Evolutionary conservation across 1,284 basidiomycete genomes (phyloP), one percentile per base, ranked within the genome.

Genomic region (Ustilago cynodontis): DNA sequence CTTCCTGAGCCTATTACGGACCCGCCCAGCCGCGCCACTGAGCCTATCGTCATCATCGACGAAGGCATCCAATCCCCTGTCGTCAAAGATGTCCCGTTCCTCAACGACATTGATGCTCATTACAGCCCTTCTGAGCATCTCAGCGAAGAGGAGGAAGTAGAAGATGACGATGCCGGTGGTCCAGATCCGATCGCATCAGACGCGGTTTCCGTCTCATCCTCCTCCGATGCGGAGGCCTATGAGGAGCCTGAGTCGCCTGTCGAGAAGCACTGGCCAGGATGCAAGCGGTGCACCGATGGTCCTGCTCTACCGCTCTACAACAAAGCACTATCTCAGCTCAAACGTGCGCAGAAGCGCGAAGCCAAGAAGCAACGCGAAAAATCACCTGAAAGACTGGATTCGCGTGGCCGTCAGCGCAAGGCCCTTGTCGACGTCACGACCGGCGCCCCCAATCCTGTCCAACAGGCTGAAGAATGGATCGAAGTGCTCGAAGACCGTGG

Each of bases 401-500:
- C 62, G 9, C 61, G 67, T 28, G 70, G 63, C 3, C 68, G 68
- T 33, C 45, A 58, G 41, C 59, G 65, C 57, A 62, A 65, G 37
- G 18, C 55, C 4, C 33, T 68, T 31, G 49, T 76, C 16, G 69
- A 78, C 13, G 78, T 78, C 22, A 33, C 29, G 7, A 64, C 55
- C 37, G 75, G 65, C 8, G 28, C 55, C 20, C 47, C 61, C 11
- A 59, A 65, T 3, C 45, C 78, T 3, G 65, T 71, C 7, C 71
- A 75, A 41, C 49, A 55, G 2, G 49, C 73, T 22, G 58, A 72
- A 13, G 75, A 78, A 45, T 70, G 70, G 72, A 47, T 66, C 52
- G 66, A 70, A 43, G 39, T 65, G 49, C 65, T 81, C 57, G 64
- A 75, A 22, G 61, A 72, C 24, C 63, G 59, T n/a, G 79, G 65